Percentiles rank a stretch among this genome's conserved stretches.
Conservation (phyloP, 345 rosid genomes). For the Citrus glauca region DNA sequence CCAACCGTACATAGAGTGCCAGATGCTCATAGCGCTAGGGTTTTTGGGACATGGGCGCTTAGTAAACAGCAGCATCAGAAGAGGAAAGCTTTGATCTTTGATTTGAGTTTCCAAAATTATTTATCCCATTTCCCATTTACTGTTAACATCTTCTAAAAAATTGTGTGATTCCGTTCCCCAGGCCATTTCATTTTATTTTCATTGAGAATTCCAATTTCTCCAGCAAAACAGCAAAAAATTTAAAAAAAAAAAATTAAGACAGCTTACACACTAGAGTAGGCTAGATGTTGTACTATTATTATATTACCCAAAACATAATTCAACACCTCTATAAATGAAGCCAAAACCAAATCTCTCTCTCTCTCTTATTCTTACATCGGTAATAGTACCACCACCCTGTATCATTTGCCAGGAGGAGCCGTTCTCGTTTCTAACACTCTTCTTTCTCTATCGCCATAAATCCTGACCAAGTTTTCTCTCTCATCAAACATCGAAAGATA, state of each 20-base stretch:
- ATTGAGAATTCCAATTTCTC: background rate
- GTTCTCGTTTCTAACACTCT: slow-evolving; percentile 33
- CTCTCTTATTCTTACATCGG: slow-evolving; percentile 29
- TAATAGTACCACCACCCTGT: slow-evolving; percentile 32
- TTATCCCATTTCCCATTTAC: slow-evolving; percentile 6
- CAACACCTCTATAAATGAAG: slow-evolving; percentile 25
- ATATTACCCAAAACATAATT: slow-evolving; percentile 7
- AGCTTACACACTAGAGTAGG: background rate
- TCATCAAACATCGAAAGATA: slow-evolving; percentile 8
- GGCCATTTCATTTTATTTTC: background rate
- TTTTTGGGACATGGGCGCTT: slow-evolving; percentile 31
- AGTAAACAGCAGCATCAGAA: slow-evolving; percentile 10
- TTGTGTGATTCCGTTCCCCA: slow-evolving; percentile 3
- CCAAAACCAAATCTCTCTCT: slow-evolving; percentile 6
- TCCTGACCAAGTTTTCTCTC: slow-evolving; percentile 10
- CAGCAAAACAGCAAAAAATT: background rate
- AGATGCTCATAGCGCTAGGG: slow-evolving; percentile 28
- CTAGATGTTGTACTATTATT: slow-evolving; percentile 13
- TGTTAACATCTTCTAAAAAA: background rate
- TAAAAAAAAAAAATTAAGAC: no score
- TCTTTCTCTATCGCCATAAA: slow-evolving; percentile 23
- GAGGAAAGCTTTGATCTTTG: slow-evolving; percentile 7
- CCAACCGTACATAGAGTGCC: slow-evolving; percentile 22
- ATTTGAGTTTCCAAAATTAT: slow-evolving; percentile 6
- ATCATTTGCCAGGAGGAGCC: slow-evolving; percentile 74